phyloP scores from a whole-genome alignment of 805 yeast genomes.

The Saccharomycopsis sp. region DNA sequence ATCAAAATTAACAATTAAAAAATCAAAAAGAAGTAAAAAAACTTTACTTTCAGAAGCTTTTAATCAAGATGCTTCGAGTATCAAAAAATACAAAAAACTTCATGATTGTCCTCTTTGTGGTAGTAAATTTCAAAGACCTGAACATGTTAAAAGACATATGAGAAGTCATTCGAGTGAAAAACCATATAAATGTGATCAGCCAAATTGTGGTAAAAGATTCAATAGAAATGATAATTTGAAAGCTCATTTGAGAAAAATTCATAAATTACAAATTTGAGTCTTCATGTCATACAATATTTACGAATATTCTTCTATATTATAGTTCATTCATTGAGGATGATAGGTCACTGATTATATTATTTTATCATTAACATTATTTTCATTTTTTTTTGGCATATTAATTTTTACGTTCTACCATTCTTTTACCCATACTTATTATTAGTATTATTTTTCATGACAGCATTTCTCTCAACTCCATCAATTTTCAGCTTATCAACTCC shows the following conservation, averaged over 20 bases:
- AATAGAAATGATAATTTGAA: conserved; percentile 69
- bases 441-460: too few species aligned
- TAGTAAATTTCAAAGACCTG: conserved; percentile 56
- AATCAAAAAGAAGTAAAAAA: conserved; percentile 14
- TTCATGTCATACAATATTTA: too few species aligned
- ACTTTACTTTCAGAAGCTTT: conserved; percentile 1
- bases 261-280: conserved; percentile 7
- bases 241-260: conserved; percentile 51
- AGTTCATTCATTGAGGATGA: too few species aligned
- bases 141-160: conserved; percentile 59
- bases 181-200: conserved; percentile 54
- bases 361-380: too few species aligned
- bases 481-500: too few species aligned
- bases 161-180: conserved; percentile 72
- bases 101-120: conserved; percentile 59
- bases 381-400: too few species aligned
- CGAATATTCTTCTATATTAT: too few species aligned
- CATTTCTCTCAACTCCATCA: too few species aligned
- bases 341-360: too few species aligned
- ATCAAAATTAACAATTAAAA: conserved; percentile 11
- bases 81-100: conserved; percentile 36
- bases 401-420: too few species aligned
- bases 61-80: neutral
- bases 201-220: conserved; percentile 52
- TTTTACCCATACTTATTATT: too few species aligned